phyloP scores from a whole-genome alignment of 2,329 filamentous ascomycete species.

The Penicillium sp. region DNA sequence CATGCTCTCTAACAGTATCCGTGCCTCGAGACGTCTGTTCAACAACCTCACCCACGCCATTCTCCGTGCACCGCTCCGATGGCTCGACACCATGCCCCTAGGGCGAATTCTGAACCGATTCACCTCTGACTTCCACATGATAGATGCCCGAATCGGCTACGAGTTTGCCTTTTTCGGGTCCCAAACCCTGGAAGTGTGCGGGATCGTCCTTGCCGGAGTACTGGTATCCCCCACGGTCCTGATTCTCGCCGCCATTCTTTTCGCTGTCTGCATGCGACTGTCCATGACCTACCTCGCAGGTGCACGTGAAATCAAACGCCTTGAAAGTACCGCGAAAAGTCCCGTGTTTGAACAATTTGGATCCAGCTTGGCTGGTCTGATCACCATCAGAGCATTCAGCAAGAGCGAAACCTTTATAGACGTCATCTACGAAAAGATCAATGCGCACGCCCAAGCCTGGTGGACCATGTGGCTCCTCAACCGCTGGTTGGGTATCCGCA shows the following conservation, averaged over 20 bases:
- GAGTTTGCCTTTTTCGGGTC: conserved; percentile 57
- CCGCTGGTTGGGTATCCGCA: conserved; percentile 69
- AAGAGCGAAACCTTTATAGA: conserved; percentile 62
- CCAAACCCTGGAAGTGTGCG: conserved; percentile 57
- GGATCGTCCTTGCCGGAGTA: conserved; percentile 60
- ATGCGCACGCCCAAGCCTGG: conserved; percentile 59
- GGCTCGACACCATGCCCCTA: conserved; percentile 73
- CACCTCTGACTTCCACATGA: conserved; percentile 67
- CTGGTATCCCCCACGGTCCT: conserved; percentile 56
- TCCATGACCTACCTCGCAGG: conserved; percentile 57
- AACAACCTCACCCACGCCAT: conserved; percentile 61
- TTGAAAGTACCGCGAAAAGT: conserved; percentile 70
- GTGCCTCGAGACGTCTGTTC: conserved; percentile 63
- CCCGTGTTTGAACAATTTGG: conserved; percentile 78
- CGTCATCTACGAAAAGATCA: conserved; percentile 64
- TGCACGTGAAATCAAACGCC: conserved; percentile 67
- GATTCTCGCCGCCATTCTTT: conserved; percentile 53
- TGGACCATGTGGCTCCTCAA: conserved; percentile 68
- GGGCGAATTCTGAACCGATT: conserved; percentile 73
- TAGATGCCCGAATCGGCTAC: conserved; percentile 62
- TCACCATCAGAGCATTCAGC: conserved; percentile 69
- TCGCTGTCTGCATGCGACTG: conserved; percentile 48
- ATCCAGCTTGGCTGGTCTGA: conserved; percentile 63
- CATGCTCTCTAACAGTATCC: conserved; percentile 60
- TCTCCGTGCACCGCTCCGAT: conserved; percentile 66